Conservation (phyloP, 1,139 yeast species). For the Magnusiomyces tetraspermus region DNA sequence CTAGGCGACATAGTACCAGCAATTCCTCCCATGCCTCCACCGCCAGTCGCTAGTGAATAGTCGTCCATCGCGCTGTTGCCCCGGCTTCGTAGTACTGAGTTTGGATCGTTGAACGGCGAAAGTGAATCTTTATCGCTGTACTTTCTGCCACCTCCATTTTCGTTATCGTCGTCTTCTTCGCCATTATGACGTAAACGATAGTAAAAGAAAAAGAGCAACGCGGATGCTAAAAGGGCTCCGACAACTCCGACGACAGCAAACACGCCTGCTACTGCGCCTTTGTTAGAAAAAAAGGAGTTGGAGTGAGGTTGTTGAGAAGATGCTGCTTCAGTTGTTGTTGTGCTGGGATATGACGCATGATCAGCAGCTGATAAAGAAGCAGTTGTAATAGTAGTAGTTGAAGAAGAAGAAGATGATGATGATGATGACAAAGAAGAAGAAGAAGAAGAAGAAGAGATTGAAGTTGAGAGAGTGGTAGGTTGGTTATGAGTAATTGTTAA, state of each 20-base stretch:
- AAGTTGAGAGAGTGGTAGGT: conserved; percentile 7
- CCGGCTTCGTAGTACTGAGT: neutral
- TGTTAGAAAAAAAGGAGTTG: conserved; percentile 40
- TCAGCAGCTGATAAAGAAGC: conserved; percentile 6
- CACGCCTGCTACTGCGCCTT: conserved; percentile 65
- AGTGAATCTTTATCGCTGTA: neutral
- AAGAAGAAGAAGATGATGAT: conserved; percentile 10
- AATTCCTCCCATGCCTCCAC: conserved; percentile 8
- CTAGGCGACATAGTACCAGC: neutral
- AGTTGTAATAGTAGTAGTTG: too few species aligned
- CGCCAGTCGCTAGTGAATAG: neutral
- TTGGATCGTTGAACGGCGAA: neutral
- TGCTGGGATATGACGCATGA: neutral
- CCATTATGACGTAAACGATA: conserved; percentile 18
- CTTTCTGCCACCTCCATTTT: conserved; percentile 11
- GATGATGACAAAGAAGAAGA: too few species aligned
- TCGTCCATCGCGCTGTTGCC: neutral
- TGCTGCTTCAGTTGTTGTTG: conserved; percentile 21
- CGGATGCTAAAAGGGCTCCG: conserved; percentile 35
- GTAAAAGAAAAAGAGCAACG: conserved; percentile 24
- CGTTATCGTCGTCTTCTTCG: conserved; percentile 17
- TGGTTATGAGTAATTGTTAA: conserved; percentile 12
- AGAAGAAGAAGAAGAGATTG: conserved; percentile 4
- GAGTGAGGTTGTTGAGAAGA: conserved; percentile 31
- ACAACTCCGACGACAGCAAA: conserved; percentile 61